Evolutionary conservation across 2,329 filamentous ascomycete genomes (phyloP).

Genomic region (Chaetomium globosum): DNA sequence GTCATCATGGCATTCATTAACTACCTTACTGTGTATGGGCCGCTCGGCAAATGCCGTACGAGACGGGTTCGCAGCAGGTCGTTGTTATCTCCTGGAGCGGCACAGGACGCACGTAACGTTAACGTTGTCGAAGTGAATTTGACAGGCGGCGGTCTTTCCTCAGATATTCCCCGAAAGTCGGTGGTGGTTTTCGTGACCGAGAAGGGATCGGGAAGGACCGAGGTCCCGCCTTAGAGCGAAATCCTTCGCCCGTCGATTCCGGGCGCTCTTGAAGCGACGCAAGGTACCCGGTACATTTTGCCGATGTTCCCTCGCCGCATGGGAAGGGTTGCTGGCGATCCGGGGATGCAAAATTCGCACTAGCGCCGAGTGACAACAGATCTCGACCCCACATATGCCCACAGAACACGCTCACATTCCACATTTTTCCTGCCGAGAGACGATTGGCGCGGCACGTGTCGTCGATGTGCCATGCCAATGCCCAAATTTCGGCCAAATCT

Average conservation of each 20-base stretch:
- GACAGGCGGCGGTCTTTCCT: neutral
- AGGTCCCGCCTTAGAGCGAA: constrained; percentile 5
- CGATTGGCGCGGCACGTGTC: constrained; percentile 27
- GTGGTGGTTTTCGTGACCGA: constrained; percentile 6
- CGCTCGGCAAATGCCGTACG: neutral
- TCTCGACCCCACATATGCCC: constrained; percentile 16
- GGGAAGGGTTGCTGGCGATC: constrained; percentile 16
- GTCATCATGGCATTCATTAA: neutral
- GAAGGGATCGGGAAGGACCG: constrained; percentile 10
- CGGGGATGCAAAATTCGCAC: constrained; percentile 18
- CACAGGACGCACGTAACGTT: constrained; percentile 4
- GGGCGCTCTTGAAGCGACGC: neutral
- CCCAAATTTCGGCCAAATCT: constrained; percentile 27
- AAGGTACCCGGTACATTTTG: constrained; percentile 15
- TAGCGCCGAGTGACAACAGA: constrained; percentile 24
- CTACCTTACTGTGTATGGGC: too few relatives aligned
- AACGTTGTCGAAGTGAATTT: neutral
- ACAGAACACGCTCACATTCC: constrained; percentile 18
- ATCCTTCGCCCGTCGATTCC: neutral
- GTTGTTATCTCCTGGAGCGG: neutral
- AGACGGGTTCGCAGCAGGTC: neutral
- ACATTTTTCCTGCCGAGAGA: neutral
- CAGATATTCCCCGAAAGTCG: neutral
- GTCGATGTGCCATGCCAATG: constrained; percentile 4
- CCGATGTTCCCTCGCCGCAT: constrained; percentile 10